These are phyloP conservation scores for Suillus luteus DNA, from an alignment of 768 basidiomycete genomes.

Conservation along the genomic window DNA sequence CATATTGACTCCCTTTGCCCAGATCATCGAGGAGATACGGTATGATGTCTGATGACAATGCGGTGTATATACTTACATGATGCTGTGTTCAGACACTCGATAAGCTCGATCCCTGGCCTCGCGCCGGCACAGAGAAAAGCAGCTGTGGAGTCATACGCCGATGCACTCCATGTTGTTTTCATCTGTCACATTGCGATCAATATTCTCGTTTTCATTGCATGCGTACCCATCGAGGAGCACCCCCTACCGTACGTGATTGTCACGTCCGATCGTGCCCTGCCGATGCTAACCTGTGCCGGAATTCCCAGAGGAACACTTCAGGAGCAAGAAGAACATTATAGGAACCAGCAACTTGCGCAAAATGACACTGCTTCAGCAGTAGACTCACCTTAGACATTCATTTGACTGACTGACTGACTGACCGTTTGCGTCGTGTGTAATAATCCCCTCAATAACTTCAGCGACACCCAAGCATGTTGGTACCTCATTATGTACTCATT, in stretches of 20 bases:
- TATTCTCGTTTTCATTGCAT: constrained; percentile 64
- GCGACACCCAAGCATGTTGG: constrained; percentile 1
- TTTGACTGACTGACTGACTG: not conserved
- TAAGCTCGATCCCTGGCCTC: constrained; percentile 69
- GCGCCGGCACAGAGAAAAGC: constrained; percentile 53
- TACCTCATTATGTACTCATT: not conserved
- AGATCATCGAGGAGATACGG: constrained; percentile 79
- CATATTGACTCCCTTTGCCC: constrained; percentile 23
- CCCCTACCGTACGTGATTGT: constrained; percentile 47
- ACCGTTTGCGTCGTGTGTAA: not conserved
- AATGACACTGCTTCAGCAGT: constrained; percentile 18
- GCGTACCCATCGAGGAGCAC: constrained; percentile 77
- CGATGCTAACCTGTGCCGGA: constrained; percentile 17
- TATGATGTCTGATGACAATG: constrained; percentile 29
- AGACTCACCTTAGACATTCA: constrained; percentile 23
- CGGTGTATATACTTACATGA: constrained; percentile 19
- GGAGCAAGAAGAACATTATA: constrained; percentile 61
- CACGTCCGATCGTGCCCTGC: constrained; percentile 6
- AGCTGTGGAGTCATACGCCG: constrained; percentile 77
- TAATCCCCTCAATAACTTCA: not conserved
- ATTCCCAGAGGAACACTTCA: constrained; percentile 56
- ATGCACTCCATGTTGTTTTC: constrained; percentile 81
- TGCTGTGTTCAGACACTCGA: constrained; percentile 55
- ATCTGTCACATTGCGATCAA: constrained; percentile 74
- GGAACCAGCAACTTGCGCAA: constrained; percentile 38